Conservation (phyloP, 352 stramenopile species). For the Phytophthora brassicae region DNA sequence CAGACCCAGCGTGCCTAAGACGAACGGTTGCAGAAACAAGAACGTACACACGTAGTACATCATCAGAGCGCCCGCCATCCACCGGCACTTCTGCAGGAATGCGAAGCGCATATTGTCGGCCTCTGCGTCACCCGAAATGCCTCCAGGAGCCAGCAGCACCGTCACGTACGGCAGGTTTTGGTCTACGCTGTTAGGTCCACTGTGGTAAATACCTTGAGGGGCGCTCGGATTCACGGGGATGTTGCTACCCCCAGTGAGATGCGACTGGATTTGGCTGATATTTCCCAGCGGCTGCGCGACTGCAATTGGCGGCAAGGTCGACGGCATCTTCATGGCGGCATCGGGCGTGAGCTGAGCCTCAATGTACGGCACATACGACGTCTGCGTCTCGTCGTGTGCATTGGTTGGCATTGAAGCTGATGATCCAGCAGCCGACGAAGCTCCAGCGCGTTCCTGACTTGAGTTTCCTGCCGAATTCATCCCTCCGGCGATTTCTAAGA, state of each 20-base stretch:
- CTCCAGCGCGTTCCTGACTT: background rate
- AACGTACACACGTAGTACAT: conserved; percentile 70
- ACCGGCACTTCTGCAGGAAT: conserved; percentile 63
- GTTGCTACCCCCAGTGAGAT: conserved; percentile 41
- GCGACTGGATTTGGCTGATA: conserved; percentile 38
- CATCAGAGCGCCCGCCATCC: conserved; percentile 62
- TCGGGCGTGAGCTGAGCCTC: conserved; percentile 39
- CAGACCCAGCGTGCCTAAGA: conserved; percentile 58
- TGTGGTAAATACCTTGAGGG: conserved; percentile 17
- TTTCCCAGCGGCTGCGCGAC: conserved; percentile 40
- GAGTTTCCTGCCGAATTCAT: conserved; percentile 14
- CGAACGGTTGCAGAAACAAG: conserved; percentile 74
- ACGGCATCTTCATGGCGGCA: conserved; percentile 27
- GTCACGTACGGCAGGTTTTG: conserved; percentile 37
- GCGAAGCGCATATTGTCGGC: conserved; percentile 50
- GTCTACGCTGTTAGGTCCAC: conserved; percentile 9
- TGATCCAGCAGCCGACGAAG: background rate
- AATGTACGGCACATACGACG: conserved; percentile 36
- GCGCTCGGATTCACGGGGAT: conserved; percentile 39
- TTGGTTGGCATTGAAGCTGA: background rate
- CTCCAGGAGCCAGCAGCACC: conserved; percentile 32
- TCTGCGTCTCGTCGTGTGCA: conserved; percentile 20
- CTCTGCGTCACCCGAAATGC: conserved; percentile 24
- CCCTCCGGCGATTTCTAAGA: background rate
- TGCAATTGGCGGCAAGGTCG: conserved; percentile 45